Evolutionary conservation across 208 protist species (phyloP), one percentile per base, ranked within the genome.

Genomic region (Crithidia thermophila): DNA sequence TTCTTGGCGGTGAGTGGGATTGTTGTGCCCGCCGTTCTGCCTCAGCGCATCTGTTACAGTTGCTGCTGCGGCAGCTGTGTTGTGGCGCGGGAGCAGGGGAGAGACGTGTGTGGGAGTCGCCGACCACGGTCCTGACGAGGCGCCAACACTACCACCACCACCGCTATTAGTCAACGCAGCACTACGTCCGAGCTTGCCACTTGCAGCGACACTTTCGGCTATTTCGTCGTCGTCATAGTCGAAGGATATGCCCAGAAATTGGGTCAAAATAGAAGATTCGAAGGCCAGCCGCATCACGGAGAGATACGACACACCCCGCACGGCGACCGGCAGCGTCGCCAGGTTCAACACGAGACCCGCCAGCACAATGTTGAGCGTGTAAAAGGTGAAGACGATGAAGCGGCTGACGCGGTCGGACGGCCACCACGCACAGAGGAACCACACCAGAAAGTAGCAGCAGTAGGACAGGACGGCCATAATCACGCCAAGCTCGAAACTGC

Each of bases 291-390:
- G 81, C 33, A 82, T 56, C 16, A 87, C 75, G 6, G 81, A 85
- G 16, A 53, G 34, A 31, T 82, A 80, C 5, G 81, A 87, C 10
- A 84, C 59, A 27, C 37, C 58, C 46, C 69, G 81, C 40, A 85
- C 69, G 27, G 59, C 45, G 7, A 34, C 39, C 33, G 81, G 84
- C 66, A 90, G 56, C 40, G 81, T 85, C 46, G 40, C 77, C 23
- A 90, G 57, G 68, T 90, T 90, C 45, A 90, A 63, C 58, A 90
- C 79, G 16, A 90, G 71, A 4, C 84, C 84, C 0, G 74, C 81
- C 21, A 90, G 72, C 7, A 87, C 67, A 18, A 87, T 51, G 40
- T 85, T 85, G 14, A 87, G 55, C 13, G 79, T 85, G 69, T 90
- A 90, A 21, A 85, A 67, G 27, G 81, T 74, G 58, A 87, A 85